Conservation (phyloP, 768 basidiomycete genomes). For the Ramaria sp. region DNA sequence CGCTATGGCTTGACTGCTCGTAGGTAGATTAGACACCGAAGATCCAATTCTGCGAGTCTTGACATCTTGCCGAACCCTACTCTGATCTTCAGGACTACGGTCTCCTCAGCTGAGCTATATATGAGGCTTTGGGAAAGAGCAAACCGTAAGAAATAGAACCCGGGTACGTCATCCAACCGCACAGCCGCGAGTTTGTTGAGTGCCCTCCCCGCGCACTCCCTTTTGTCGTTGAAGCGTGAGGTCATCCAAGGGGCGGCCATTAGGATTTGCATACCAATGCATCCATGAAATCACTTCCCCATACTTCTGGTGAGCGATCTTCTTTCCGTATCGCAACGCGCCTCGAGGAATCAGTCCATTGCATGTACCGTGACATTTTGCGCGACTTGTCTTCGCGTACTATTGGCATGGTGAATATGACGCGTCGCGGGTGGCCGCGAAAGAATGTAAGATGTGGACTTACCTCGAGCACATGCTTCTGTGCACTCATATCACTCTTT, state of each 20-base stretch:
- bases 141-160: slow-evolving; percentile 44
- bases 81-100: slow-evolving; percentile 47
- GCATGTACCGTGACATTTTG: slow-evolving; percentile 65
- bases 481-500: neutral
- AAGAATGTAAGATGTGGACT: neutral
- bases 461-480: slow-evolving; percentile 19
- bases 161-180: slow-evolving; percentile 32
- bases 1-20: neutral
- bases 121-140: slow-evolving; percentile 11
- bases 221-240: slow-evolving; percentile 16
- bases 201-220: slow-evolving; percentile 53
- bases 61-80: slow-evolving; percentile 51
- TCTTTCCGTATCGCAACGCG: slow-evolving; percentile 52
- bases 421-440: neutral
- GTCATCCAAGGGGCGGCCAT: neutral
- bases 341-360: slow-evolving; percentile 44
- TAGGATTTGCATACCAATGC: slow-evolving; percentile 48
- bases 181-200: slow-evolving; percentile 37
- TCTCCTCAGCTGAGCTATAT: neutral
- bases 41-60: slow-evolving; percentile 43
- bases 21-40: slow-evolving; percentile 24
- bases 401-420: slow-evolving; percentile 18
- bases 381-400: slow-evolving; percentile 65
- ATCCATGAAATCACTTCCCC: slow-evolving; percentile 66
- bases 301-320: slow-evolving; percentile 28